phyloP scores from a whole-genome alignment of 2,329 filamentous ascomycete genomes.

The Zymoseptoria ardabiliae region DNA sequence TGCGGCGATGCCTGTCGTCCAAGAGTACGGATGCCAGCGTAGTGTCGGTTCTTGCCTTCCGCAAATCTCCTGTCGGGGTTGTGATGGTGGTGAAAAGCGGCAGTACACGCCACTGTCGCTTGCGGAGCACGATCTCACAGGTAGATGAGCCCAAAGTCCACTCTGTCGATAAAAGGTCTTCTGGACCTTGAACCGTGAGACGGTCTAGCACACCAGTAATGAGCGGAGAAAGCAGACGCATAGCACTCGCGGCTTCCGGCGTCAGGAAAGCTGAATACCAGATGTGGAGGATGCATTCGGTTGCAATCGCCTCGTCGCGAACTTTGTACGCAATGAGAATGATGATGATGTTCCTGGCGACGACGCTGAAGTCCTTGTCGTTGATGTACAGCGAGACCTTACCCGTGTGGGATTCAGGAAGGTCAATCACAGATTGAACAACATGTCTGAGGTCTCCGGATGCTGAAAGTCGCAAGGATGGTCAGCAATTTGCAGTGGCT shows the following conservation, averaged over 20 bases:
- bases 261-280: conserved; percentile 41
- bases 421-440: conserved; percentile 32
- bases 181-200: conserved; percentile 1
- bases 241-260: neutral
- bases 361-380: conserved; percentile 34
- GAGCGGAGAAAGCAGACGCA: too few species aligned
- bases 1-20: conserved; percentile 30
- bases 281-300: conserved; percentile 35
- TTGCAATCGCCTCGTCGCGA: conserved; percentile 16
- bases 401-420: conserved; percentile 28
- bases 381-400: conserved; percentile 32
- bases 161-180: conserved; percentile 18
- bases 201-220: too few species aligned
- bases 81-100: conserved; percentile 22
- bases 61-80: conserved; percentile 15
- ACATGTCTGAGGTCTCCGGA: conserved; percentile 37
- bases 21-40: conserved; percentile 23
- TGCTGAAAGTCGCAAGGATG: conserved; percentile 24
- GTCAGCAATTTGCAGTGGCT: conserved; percentile 31
- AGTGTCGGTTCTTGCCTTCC: conserved; percentile 4
- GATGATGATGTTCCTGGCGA: conserved; percentile 26
- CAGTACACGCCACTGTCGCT: conserved; percentile 28
- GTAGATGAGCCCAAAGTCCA: conserved; percentile 24
- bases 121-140: conserved; percentile 27
- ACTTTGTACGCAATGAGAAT: conserved; percentile 28